A percentile compares a stretch with the other conserved stretches of the same genome.
These are phyloP conservation scores for Santalum album DNA, from an alignment of 164 flowering plant species.

Conservation along the genomic window DNA sequence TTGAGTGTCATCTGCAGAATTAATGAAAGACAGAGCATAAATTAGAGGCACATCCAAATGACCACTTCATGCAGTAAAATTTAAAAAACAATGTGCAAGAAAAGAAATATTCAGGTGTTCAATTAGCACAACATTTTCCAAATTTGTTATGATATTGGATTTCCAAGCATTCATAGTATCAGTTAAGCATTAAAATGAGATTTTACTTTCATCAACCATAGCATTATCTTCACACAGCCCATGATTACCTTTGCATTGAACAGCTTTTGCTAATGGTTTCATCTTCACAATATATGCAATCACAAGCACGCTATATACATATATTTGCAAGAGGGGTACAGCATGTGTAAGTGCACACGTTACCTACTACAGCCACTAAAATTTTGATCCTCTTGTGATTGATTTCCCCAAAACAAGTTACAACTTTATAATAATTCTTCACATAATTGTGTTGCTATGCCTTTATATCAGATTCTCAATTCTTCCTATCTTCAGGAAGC, in stretches of 20 bases:
- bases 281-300: background rate
- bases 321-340: background rate
- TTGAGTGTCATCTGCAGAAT: conserved; percentile 65
- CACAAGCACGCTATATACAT: background rate
- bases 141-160: too few species aligned
- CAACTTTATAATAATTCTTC: background rate
- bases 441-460: too few species aligned
- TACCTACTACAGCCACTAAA: conserved; percentile 69
- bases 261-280: conserved; percentile 2
- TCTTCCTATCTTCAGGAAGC: too few species aligned
- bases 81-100: too few species aligned
- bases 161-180: too few species aligned
- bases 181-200: too few species aligned
- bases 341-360: too few species aligned
- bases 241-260: conserved; percentile 32
- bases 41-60: background rate
- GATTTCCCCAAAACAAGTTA: conserved; percentile 41
- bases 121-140: too few species aligned
- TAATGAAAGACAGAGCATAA: background rate
- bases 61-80: too few species aligned
- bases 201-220: conserved; percentile 46
- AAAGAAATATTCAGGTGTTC: too few species aligned
- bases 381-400: conserved; percentile 45
- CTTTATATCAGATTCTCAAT: background rate
- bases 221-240: conserved; percentile 23